Base-by-base conservation (phyloP, 805 yeast species). In the Pichia exigua region DNA sequence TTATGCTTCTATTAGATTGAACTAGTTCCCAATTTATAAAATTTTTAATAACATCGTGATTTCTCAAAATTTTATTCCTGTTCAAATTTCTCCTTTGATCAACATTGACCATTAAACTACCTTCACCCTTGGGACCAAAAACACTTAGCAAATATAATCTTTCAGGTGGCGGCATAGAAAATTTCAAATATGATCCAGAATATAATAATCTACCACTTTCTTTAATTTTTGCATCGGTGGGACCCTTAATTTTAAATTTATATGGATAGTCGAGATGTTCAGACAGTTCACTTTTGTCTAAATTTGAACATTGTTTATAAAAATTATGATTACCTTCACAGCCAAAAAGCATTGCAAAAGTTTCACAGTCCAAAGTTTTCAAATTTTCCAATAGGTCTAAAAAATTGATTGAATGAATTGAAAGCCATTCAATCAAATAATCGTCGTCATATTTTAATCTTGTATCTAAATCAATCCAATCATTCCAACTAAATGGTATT, bases 111-210 rank as follows among this genome's bases (percentile, higher is more conserved):
- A 61, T 47, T 21, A 56, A n/a, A 49, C 51, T 48, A 17, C 56
- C 42, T 20, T 46, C 42, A n/a, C 47, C 48, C 18, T 48, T 44
- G 7, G 45, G 45, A 12, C 54, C 49, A 6, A 51, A 50, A 39
- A 60, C 51, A 30, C 55, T 54, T 20, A 54, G 11, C 21, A 62
- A 40, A 27, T 49, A 50, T 2, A 63, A 49, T 45, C 71, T 57
- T 4, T 64, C 53, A 1, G 78, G 73, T 1, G 60, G 55, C 0
- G 71, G 65, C 27, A 68, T 65, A 2, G 57, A 20, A 47, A 63
- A 59, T 22, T 63, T 55, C 18, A 74, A 52, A 54, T 69, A 72
- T 20, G 62, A 60, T 0, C 68, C 67, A 0, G 75, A 75, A 49
- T 67, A 52, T 2, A 66, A 53, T 4, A 59, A 50, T 35, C 75